phyloP scores from a whole-genome alignment of 805 yeast genomes.

The Monosporozyma aquatica region DNA sequence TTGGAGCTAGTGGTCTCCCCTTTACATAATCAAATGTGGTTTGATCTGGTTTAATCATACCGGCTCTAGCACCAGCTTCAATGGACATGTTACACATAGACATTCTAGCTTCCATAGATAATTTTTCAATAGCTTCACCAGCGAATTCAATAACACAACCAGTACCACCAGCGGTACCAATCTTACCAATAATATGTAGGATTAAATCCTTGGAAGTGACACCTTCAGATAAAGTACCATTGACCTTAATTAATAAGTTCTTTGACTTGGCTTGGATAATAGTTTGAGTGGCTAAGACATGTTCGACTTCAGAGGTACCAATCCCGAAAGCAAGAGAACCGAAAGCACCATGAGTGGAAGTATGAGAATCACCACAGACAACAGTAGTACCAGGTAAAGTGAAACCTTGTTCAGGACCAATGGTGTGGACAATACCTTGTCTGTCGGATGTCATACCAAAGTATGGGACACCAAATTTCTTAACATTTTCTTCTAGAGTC shows the following conservation, averaged over 20 bases:
- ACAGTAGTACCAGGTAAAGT: constrained; percentile 98
- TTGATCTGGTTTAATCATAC: constrained; percentile 96
- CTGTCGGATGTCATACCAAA: constrained; percentile 92
- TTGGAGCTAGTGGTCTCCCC: constrained; percentile 92
- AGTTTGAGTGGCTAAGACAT: constrained; percentile 96
- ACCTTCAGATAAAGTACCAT: constrained; percentile 78
- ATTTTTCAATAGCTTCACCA: constrained; percentile 83
- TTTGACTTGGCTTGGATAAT: constrained; percentile 89
- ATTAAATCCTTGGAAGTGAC: constrained; percentile 94
- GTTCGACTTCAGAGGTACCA: constrained; percentile 99
- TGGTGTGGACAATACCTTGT: constrained; percentile 98
- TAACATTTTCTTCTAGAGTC: constrained; percentile 88
- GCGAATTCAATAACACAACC: constrained; percentile 96
- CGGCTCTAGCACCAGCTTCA: constrained; percentile 99
- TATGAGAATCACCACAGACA: constrained; percentile 98
- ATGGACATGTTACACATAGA: constrained; percentile 99
- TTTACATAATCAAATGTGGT: constrained; percentile 79
- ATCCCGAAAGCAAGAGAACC: constrained; percentile 97
- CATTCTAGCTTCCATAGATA: constrained; percentile 98
- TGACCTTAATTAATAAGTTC: constrained; percentile 83
- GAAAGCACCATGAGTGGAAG: constrained; percentile 98
- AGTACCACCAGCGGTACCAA: constrained; percentile 99
- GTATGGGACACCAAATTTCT: constrained; percentile 83
- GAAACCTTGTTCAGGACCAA: constrained; percentile 99
- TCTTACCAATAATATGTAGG: constrained; percentile 87